Evolutionary conservation across 345 rosid species (phyloP), one percentile per base, ranked within the genome.

Genomic region (Sisymbrium irio): DNA sequence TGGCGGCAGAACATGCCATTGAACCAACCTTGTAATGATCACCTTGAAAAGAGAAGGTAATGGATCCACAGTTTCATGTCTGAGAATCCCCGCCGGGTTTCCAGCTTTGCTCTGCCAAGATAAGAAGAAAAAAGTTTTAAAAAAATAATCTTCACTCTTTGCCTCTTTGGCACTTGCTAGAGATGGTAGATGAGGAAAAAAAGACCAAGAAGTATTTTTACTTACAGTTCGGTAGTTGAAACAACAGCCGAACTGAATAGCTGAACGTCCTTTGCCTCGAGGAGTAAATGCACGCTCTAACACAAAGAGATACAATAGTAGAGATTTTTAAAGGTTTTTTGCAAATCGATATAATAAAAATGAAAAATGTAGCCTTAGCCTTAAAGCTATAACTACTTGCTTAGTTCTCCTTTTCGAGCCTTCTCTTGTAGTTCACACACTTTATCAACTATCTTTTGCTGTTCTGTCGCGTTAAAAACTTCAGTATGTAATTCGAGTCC

Each of bases 161-260:
- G 46, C 40, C 41, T 56, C 11, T 4, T 32, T 5, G 46, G 47
- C 6, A 25, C 11, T 39, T n/a, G n/a, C 3, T 32, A 32, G 14
- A 22, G n/a, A 8, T 9, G 0, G 3, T 27, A 9, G 55, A 9
- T 33, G 0, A 37, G 22, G 58, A 20, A 35, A n/a, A 13, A 9
- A 7, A 4, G 10, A 39, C 20, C 22, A 14, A 25, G 56, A 39
- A 57, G 5, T 20, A 15, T 9, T 44, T 57, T 58, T 62, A 53
- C 45, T 62, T 75, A 82, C 87, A 55, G 56, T 69, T 25, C 84
- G 74, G 54, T 84, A 84, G 58, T 85, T 83, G 80, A 81, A 86
- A 73, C 88, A 80, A 69, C 87, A 83, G 36, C 91, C 88, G 9
- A 84, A 87, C 53, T 87, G 91, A 25, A 82, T 71, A 5, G 90